Base-by-base conservation (phyloP, 2,329 filamentous ascomycete genomes). In the Ceratocystis smalleyi region DNA sequence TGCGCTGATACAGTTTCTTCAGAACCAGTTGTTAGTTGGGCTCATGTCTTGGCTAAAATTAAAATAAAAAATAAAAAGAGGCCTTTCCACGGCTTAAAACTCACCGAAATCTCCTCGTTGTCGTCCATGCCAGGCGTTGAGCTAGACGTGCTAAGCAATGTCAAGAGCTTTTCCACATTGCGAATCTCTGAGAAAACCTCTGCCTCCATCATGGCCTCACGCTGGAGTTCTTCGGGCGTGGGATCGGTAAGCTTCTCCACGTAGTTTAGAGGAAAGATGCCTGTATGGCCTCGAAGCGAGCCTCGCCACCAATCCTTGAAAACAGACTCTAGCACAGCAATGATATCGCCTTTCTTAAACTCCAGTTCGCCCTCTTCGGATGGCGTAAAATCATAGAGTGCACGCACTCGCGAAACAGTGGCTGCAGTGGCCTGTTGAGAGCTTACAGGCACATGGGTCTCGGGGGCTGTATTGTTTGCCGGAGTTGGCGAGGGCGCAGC, bases 301-400 rank as follows among this genome's bases (percentile, higher is more conserved):
- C 94, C 94, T 70, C 95, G 92, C 94, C 94, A 99, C 94, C 94
- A 99, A 74, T 99, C 94, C 75, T 97, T 99, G 77, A 95, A 99
- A 1, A 97, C 94, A 1, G 91, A 96, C 75, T 97, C 94, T 49
- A 99, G 80, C 17, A 99, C 94, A 0, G 94, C 92, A 73, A 99
- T 99, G 49, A 97, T 87, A 73, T 99, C 94, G 32, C 94, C 92
- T 76, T 95, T 96, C 69, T 91, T 88, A 74, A 99, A 99, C 69
- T 95, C 91, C 67, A 99, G 79, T 77, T 99, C 94, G 59, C 92
- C 94, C 0, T 91, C 84, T 74, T 99, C 94, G 0, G 91, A 95
- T 1, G 94, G 92, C 61, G 88, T 85, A 74, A 99, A 99, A 74
- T 99, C 94, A 73, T 89, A 99, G 57, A 97, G 79, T 1, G 94